These are phyloP conservation scores for Penicillium arizonense DNA, from an alignment of 495 filamentous ascomycete genomes.

Conservation along the genomic window DNA sequence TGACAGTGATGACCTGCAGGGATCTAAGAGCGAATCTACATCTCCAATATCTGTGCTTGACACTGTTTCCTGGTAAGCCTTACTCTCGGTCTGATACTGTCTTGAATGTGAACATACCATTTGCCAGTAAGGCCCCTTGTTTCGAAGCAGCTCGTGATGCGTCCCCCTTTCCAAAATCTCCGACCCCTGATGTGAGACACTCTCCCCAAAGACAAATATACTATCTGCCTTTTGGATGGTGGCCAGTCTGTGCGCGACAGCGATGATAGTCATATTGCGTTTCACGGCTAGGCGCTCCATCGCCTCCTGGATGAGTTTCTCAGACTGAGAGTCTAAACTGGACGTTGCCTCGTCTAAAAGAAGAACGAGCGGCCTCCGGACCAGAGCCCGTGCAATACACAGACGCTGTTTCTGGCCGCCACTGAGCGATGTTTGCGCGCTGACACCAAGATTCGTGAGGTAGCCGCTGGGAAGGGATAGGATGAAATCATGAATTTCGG, in stretches of 20 bases:
- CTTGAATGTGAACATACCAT: background rate
- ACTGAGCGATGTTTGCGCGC: constrained; percentile 57
- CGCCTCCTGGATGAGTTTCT: constrained; percentile 35
- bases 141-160: constrained; percentile 33
- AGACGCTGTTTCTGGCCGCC: constrained; percentile 52
- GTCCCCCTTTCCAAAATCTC: constrained; percentile 60
- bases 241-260: constrained; percentile 69
- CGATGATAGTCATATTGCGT: constrained; percentile 69
- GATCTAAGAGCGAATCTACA: too few species aligned
- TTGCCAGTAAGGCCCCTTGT: background rate
- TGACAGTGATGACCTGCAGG: too few species aligned
- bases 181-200: constrained; percentile 40
- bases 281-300: constrained; percentile 37
- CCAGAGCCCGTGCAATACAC: constrained; percentile 48
- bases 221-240: constrained; percentile 71
- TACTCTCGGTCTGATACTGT: too few species aligned
- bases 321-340: constrained; percentile 53
- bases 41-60: too few species aligned
- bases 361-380: constrained; percentile 44
- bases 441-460: constrained; percentile 57
- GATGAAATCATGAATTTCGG: constrained; percentile 58
- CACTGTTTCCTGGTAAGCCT: too few species aligned
- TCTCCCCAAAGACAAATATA: constrained; percentile 62
- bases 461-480: constrained; percentile 57
- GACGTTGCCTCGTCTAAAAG: constrained; percentile 59